Conservation (phyloP, 2,329 filamentous ascomycete species). For the Colletotrichum phormii region DNA sequence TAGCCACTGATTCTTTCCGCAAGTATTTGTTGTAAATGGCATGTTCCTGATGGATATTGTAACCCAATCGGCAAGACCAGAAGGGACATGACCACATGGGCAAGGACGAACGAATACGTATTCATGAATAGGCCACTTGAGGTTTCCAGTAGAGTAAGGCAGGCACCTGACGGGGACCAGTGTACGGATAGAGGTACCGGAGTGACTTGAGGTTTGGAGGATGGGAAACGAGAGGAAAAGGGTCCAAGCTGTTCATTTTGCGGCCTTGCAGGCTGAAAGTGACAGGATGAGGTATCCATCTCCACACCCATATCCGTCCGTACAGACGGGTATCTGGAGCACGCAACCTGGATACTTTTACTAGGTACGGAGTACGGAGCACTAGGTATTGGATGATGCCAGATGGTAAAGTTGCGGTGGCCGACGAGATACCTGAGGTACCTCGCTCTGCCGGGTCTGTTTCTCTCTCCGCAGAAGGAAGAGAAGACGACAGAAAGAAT, state of each 20-base stretch:
- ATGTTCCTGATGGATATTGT: neutral
- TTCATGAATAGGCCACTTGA: neutral
- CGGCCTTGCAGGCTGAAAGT: neutral
- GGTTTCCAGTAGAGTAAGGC: neutral
- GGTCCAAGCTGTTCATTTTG: neutral
- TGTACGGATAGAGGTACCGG: neutral
- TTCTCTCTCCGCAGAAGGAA: neutral
- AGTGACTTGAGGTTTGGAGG: neutral
- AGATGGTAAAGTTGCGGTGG: neutral
- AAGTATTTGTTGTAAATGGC: neutral
- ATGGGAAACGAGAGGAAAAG: neutral
- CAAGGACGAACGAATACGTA: neutral
- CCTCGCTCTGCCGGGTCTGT: neutral
- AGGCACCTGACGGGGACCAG: neutral
- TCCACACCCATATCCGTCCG: neutral
- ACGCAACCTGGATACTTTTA: neutral
- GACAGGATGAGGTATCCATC: neutral
- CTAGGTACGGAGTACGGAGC: no score
- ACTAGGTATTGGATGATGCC: no score
- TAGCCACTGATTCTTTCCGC: neutral
- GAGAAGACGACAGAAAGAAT: neutral
- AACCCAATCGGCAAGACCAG: neutral
- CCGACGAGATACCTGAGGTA: constrained; percentile 16
- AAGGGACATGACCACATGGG: neutral
- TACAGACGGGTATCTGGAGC: neutral